A percentile compares a stretch with the other conserved stretches of the same genome.
phyloP scores from a whole-genome alignment of 106 monocot species.

The Platanthera zijinensis region DNA sequence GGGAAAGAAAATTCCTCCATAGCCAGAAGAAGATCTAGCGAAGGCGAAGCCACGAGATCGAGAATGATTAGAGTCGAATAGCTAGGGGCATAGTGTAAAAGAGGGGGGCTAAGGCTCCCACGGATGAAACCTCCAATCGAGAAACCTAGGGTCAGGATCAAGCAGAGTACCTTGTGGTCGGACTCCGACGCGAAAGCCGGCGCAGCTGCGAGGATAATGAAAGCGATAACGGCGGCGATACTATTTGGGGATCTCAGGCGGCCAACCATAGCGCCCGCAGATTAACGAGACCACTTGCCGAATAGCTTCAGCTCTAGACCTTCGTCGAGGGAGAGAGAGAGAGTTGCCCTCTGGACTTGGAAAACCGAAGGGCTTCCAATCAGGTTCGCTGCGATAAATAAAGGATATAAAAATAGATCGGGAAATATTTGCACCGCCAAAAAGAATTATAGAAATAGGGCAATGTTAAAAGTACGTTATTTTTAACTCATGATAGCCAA shows the following conservation, averaged over 20 bases:
- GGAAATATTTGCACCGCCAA: too few relatives aligned
- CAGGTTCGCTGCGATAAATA: too few relatives aligned
- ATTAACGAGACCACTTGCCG: neutral
- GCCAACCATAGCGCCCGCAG: constrained; percentile 33
- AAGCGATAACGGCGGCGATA: neutral
- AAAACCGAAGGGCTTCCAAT: neutral
- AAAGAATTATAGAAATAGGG: too few relatives aligned
- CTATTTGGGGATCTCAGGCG: constrained; percentile 19
- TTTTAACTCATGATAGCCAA: too few relatives aligned
- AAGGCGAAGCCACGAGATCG: neutral
- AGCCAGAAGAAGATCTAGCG: neutral
- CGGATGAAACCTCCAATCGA: neutral
- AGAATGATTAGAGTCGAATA: neutral
- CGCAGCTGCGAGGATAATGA: constrained; percentile 22
- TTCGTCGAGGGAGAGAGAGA: neutral
- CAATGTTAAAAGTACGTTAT: too few relatives aligned
- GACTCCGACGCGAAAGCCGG: constrained; percentile 14
- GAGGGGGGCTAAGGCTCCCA: neutral
- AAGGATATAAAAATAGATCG: too few relatives aligned
- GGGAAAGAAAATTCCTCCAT: neutral
- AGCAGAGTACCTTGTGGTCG: constrained; percentile 16
- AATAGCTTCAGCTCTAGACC: neutral
- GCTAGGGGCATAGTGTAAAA: neutral
- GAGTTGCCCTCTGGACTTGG: neutral
- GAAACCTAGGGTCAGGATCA: constrained; percentile 4